A percentile compares a stretch with the other conserved stretches of the same genome.
phyloP scores from a whole-genome alignment of 495 filamentous ascomycete genomes.

The Penicillium salamii region DNA sequence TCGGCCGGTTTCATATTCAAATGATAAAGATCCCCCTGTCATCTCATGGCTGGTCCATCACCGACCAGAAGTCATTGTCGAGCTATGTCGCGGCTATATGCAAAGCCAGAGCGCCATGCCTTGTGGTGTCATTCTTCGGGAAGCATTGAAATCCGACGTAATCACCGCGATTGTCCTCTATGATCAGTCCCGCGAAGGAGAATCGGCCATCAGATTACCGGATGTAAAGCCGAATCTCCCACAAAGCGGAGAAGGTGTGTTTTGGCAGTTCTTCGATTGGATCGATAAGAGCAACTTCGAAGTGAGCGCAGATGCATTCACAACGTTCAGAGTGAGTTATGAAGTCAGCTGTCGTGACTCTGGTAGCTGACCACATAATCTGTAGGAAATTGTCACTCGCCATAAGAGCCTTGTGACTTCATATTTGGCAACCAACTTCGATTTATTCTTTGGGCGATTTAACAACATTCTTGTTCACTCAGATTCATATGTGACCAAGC shows the following conservation, averaged over 20 bases:
- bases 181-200: slow-evolving; percentile 72
- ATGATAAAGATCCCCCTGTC: slow-evolving; percentile 67
- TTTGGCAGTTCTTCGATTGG: slow-evolving; percentile 98
- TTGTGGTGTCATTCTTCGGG: slow-evolving; percentile 85
- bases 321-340: slow-evolving; percentile 90
- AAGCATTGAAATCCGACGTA: slow-evolving; percentile 87
- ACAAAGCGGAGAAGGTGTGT: slow-evolving; percentile 75
- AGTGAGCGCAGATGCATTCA: slow-evolving; percentile 95
- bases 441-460: slow-evolving; percentile 86
- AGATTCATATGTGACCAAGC: slow-evolving; percentile 95
- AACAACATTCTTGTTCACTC: slow-evolving; percentile 86
- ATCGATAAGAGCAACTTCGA: slow-evolving; percentile 94
- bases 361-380: neutral
- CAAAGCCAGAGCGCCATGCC: slow-evolving; percentile 88
- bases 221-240: slow-evolving; percentile 64
- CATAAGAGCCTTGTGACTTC: slow-evolving; percentile 86
- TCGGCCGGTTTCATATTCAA: slow-evolving; percentile 52
- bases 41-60: slow-evolving; percentile 81
- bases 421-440: slow-evolving; percentile 84
- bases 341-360: neutral
- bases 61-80: slow-evolving; percentile 81
- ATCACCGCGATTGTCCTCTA: slow-evolving; percentile 88
- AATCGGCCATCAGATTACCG: slow-evolving; percentile 50
- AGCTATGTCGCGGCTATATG: slow-evolving; percentile 86
- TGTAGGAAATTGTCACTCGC: slow-evolving; percentile 85